Evolutionary conservation across 768 basidiomycete genomes (phyloP).

Genomic region (Lactifluus volemus): DNA sequence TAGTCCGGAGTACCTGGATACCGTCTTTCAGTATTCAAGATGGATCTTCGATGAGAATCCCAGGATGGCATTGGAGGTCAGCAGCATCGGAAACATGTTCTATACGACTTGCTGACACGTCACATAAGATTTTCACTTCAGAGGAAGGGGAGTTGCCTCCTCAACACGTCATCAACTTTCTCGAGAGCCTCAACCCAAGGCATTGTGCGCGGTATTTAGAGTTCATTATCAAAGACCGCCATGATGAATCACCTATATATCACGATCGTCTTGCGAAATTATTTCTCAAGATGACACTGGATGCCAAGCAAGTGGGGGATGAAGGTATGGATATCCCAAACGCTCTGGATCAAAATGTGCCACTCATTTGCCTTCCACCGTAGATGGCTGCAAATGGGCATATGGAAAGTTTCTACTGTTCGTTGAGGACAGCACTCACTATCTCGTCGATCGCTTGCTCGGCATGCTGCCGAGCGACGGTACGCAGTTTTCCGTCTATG

Average conservation of each 20-base stretch:
- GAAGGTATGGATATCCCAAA: conserved; percentile 34
- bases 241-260: conserved; percentile 57
- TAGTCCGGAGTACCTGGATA: conserved; percentile 69
- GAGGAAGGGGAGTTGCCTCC: conserved; percentile 90
- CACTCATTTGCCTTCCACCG: conserved; percentile 4
- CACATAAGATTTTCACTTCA: conserved; percentile 78
- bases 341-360: background rate
- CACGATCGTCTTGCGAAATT: conserved; percentile 88
- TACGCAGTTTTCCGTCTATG: conserved; percentile 26
- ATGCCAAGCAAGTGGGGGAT: conserved; percentile 49
- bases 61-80: conserved; percentile 69
- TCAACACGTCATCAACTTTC: conserved; percentile 62
- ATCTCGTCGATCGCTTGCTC: conserved; percentile 73
- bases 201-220: conserved; percentile 78
- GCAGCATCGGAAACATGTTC: background rate
- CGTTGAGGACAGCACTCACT: conserved; percentile 59
- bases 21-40: conserved; percentile 71
- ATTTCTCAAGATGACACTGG: conserved; percentile 63
- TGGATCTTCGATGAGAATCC: conserved; percentile 80
- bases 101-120: background rate
- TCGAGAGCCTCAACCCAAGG: conserved; percentile 61
- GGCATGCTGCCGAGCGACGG: conserved; percentile 76
- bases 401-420: conserved; percentile 73
- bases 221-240: conserved; percentile 66
- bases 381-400: conserved; percentile 41